These are phyloP conservation scores for Trametes versicolor DNA, from an alignment of 1,284 basidiomycete genomes.

Conservation along the genomic window DNA sequence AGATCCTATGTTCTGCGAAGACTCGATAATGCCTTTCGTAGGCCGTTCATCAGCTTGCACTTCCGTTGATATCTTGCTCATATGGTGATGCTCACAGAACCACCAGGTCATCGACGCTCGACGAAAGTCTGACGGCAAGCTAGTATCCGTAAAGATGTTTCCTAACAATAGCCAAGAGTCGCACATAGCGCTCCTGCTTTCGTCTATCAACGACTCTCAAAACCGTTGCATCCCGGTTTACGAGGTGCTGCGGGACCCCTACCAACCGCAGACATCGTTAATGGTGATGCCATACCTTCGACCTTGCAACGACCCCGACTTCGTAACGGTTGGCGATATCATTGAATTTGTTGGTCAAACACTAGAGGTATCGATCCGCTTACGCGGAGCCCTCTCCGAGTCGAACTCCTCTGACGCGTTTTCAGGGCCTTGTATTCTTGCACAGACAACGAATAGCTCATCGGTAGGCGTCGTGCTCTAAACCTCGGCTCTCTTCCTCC, in stretches of 20 bases:
- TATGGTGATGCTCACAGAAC: slow-evolving; percentile 13
- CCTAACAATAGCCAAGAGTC: slow-evolving; percentile 18
- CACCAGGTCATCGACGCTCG: slow-evolving; percentile 39
- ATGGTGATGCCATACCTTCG: slow-evolving; percentile 42
- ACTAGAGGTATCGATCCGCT: slow-evolving; percentile 37
- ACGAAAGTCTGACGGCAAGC: slow-evolving; percentile 23
- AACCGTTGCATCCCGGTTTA: slow-evolving; percentile 32
- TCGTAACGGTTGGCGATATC: slow-evolving; percentile 37
- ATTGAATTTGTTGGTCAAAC: slow-evolving; percentile 41
- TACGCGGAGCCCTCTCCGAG: too few relatives aligned
- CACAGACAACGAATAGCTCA: slow-evolving; percentile 42
- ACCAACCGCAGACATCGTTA: slow-evolving; percentile 15
- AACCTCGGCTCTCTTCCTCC: too few relatives aligned
- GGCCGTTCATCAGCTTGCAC: too few relatives aligned
- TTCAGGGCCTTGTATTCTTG: slow-evolving; percentile 41
- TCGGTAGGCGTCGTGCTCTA: slow-evolving; percentile 29
- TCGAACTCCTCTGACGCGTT: background rate
- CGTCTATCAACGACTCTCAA: too few relatives aligned
- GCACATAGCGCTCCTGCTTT: slow-evolving; percentile 23
- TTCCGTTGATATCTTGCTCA: background rate
- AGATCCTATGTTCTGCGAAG: background rate
- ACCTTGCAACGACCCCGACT: slow-evolving; percentile 35
- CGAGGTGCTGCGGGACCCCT: slow-evolving; percentile 32
- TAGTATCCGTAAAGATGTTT: slow-evolving; percentile 38
- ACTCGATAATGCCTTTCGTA: slow-evolving; percentile 14